Evolutionary conservation across 805 yeast genomes (phyloP).

Genomic region (Zygosaccharomyces bisporus): DNA sequence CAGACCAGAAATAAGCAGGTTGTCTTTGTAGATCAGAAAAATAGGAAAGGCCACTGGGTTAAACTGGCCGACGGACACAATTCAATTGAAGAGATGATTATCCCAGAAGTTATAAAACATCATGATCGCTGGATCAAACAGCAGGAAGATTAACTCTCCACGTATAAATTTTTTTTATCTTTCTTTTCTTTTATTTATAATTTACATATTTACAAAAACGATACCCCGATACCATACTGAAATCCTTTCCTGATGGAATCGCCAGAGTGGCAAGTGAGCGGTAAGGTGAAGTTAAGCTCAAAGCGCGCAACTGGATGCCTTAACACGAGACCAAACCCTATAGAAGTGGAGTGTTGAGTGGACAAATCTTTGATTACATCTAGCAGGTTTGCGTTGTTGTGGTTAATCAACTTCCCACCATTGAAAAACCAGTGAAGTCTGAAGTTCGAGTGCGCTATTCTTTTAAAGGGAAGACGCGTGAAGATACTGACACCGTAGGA

Average conservation of each 20-base stretch:
- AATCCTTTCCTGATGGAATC: constrained; percentile 60
- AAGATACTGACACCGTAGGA: constrained; percentile 58
- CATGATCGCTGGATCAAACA: constrained; percentile 61
- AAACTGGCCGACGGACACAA: constrained; percentile 43
- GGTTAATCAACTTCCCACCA: constrained; percentile 56
- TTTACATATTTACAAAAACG: constrained; percentile 43
- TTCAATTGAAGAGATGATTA: constrained; percentile 68
- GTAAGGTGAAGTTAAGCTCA: constrained; percentile 61
- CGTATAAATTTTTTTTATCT: background rate
- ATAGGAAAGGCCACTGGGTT: constrained; percentile 45
- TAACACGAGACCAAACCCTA: constrained; percentile 59
- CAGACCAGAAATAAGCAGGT: constrained; percentile 88
- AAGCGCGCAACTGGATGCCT: constrained; percentile 64
- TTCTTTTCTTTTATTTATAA: constrained; percentile 3
- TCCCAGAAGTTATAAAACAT: constrained; percentile 66
- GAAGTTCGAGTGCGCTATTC: constrained; percentile 44
- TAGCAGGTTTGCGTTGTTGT: constrained; percentile 24
- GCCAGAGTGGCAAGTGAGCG: constrained; percentile 48
- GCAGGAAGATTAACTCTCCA: constrained; percentile 12
- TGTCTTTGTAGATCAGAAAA: constrained; percentile 57
- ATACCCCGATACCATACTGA: constrained; percentile 61
- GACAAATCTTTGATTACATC: constrained; percentile 31
- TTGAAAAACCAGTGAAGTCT: constrained; percentile 61
- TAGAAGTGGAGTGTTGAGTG: constrained; percentile 45
- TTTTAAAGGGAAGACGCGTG: constrained; percentile 54